Base-by-base conservation (phyloP, 768 basidiomycete species). In the Mycena capillaripes region DNA sequence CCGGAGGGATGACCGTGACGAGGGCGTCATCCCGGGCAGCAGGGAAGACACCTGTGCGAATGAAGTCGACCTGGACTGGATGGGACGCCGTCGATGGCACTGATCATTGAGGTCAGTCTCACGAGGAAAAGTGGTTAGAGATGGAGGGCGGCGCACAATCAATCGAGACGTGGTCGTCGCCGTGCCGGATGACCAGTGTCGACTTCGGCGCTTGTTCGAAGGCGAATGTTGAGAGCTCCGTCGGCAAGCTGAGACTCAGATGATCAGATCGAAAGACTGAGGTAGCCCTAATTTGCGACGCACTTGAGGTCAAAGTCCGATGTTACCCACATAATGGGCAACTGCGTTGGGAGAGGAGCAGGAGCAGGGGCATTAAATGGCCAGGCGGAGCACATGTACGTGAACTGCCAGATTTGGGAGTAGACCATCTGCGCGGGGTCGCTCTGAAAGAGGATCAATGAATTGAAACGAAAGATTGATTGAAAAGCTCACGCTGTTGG, bases 111-210 rank as follows among this genome's bases (percentile, higher is more conserved):
- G 23, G 55, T 46, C 17, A n/a, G 52, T 30, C 23, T 23, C 23
- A 42, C 32, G 48, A n/a, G n/a, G n/a, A n/a, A n/a, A n/a, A n/a
- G 34, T 12, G 23, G 19, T 38, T 30, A 44, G 34, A 14, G 25
- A 4, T 17, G 9, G 36, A 30, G 17, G 7, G 38, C 21, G 23
- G 32, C 63, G 65, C 46, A 59, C 52, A 56, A 17, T 48, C 55
- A 14, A 71, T 53, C 59, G 77, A 38, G 75, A 75, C 38, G 73
- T 81, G 65, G 75, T 74, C 60, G 34, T 74, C 73, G 3, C 73
- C 73, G 53, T 71, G 69, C 11, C 73, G 64, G 42, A 74, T 56
- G 17, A 74, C 63, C 30, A 74, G 69, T 4, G 64, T 48, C 10
- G 73, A 52, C n/a, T 71, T 74, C 4, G 70, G 73, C 34, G 73